Conservation (phyloP, 306 rosid species). For the Medicago ruthenica region DNA sequence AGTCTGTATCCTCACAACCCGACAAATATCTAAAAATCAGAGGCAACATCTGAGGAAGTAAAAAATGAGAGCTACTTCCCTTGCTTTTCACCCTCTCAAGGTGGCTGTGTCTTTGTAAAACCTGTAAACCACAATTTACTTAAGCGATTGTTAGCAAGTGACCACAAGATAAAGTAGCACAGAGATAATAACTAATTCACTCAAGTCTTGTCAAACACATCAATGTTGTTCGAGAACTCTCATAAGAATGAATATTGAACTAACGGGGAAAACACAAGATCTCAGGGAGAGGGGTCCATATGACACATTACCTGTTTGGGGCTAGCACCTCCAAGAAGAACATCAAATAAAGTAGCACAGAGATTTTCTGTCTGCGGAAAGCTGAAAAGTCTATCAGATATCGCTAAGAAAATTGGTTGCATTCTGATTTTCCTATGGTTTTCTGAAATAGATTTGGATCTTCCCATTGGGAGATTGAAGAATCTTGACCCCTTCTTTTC, state of each 20-base stretch:
- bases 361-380: slow-evolving; percentile 89
- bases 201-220: slow-evolving; percentile 9
- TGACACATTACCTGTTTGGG: slow-evolving; percentile 84
- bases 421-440: slow-evolving; percentile 63
- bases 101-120: slow-evolving; percentile 82
- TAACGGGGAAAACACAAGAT: neutral
- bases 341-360: slow-evolving; percentile 93
- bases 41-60: slow-evolving; percentile 86
- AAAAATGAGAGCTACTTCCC: slow-evolving; percentile 75
- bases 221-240: slow-evolving; percentile 30
- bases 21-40: slow-evolving; percentile 83
- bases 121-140: slow-evolving; percentile 58
- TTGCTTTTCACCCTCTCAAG: slow-evolving; percentile 75
- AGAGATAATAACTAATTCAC: slow-evolving; percentile 23
- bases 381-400: slow-evolving; percentile 86
- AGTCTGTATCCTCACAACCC: slow-evolving; percentile 70
- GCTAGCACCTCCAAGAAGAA: slow-evolving; percentile 99
- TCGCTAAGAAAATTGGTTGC: slow-evolving; percentile 82
- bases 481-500: slow-evolving; percentile 94
- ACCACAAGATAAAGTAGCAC: slow-evolving; percentile 33
- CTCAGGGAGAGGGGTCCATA: slow-evolving; percentile 10
- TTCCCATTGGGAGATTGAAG: slow-evolving; percentile 79
- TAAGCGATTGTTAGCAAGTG: slow-evolving; percentile 9
- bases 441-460: slow-evolving; percentile 69
- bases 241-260: slow-evolving; percentile 26